Evolutionary conservation across 1,139 yeast genomes (phyloP).

Genomic region (Kluyveromyces sp.): DNA sequence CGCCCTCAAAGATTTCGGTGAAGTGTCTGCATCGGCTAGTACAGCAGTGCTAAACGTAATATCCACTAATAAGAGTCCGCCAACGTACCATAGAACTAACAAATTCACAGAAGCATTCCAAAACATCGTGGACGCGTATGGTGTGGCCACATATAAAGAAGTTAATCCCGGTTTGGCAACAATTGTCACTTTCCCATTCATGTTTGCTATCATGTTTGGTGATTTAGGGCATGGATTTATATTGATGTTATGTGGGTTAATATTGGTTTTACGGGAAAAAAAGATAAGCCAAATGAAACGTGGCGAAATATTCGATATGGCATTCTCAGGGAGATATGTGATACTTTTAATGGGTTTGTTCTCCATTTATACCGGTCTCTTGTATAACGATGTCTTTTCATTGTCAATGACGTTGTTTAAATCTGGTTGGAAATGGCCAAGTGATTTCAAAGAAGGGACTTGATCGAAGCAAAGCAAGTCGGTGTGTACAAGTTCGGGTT

Average conservation of each 20-base stretch:
- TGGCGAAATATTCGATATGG: slow-evolving; percentile 80
- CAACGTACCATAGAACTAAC: slow-evolving; percentile 70
- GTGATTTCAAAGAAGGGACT: slow-evolving; percentile 50
- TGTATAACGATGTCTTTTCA: slow-evolving; percentile 72
- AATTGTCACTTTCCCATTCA: slow-evolving; percentile 71
- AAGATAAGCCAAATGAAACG: slow-evolving; percentile 52
- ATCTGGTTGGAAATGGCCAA: slow-evolving; percentile 76
- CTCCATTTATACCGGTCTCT: slow-evolving; percentile 70
- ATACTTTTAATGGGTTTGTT: slow-evolving; percentile 67
- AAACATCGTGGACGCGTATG: slow-evolving; percentile 72
- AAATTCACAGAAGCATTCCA: slow-evolving; percentile 74
- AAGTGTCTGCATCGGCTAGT: slow-evolving; percentile 36
- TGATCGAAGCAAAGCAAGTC: slow-evolving; percentile 44
- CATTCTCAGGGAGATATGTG: slow-evolving; percentile 67
- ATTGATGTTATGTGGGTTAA: slow-evolving; percentile 49
- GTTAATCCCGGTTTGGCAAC: slow-evolving; percentile 79
- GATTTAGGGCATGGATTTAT: slow-evolving; percentile 76
- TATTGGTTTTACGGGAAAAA: slow-evolving; percentile 55
- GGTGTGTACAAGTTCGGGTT: slow-evolving; percentile 64
- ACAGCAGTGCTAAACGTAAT: slow-evolving; percentile 62
- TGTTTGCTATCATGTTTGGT: slow-evolving; percentile 87
- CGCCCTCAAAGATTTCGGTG: slow-evolving; percentile 33
- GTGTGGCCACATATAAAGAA: slow-evolving; percentile 68
- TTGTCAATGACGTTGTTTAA: slow-evolving; percentile 65
- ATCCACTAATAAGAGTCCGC: slow-evolving; percentile 63